These are phyloP conservation scores for Vaucheria bursata DNA, from an alignment of 352 stramenopile species.

Conservation along the genomic window DNA sequence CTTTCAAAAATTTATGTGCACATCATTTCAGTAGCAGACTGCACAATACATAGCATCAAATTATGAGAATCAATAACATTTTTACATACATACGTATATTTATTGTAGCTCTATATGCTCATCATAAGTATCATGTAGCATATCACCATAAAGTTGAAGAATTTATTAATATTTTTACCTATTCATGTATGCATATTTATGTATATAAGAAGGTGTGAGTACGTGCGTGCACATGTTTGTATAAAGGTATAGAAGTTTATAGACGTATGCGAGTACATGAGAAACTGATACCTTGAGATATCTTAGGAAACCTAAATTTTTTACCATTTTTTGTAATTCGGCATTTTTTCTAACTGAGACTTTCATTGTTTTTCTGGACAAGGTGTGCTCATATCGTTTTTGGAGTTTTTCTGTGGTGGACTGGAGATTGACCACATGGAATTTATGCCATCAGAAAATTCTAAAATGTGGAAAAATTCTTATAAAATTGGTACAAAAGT, in stretches of 20 bases:
- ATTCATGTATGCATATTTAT: no score
- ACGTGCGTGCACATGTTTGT: not conserved
- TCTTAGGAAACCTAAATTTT: conserved; percentile 8
- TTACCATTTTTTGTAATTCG: not conserved
- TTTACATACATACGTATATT: no score
- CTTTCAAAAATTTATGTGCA: no score
- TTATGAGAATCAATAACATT: no score
- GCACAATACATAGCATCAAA: no score
- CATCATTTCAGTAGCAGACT: no score
- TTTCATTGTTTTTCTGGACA: not conserved
- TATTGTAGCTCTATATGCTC: no score
- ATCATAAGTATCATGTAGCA: no score
- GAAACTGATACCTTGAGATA: not conserved
- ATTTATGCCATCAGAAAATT: conserved; percentile 11
- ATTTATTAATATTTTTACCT: no score
- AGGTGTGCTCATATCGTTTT: conserved; percentile 33
- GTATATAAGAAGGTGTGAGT: no score
- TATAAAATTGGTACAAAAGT: conserved; percentile 1
- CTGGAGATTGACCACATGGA: conserved; percentile 47
- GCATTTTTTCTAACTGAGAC: not conserved
- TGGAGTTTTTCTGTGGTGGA: conserved; percentile 44
- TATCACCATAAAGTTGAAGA: no score
- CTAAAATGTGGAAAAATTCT: not conserved
- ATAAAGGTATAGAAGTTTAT: not conserved
- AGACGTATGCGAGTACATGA: not conserved